Conservation (phyloP, 179 eudicot species). For the Actinidia chinensis region DNA sequence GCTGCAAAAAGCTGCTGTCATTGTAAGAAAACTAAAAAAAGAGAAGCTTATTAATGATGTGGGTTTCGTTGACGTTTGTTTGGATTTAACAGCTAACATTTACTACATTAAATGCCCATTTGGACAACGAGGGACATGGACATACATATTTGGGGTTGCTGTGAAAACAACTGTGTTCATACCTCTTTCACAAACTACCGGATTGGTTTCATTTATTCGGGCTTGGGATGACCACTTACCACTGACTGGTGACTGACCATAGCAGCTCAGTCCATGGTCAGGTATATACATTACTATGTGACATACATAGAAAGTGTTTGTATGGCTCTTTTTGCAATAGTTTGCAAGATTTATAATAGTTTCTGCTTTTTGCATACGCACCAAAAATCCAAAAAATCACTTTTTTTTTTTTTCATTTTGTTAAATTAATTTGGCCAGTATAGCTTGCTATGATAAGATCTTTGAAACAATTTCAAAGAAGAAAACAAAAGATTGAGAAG, state of each 20-base stretch:
- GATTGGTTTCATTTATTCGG: slow-evolving; percentile 87
- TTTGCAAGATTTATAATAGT: background rate
- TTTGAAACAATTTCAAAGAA: too few relatives aligned
- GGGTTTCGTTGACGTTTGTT: background rate
- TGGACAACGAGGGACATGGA: slow-evolving; percentile 97
- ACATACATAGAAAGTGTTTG: background rate
- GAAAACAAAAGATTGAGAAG: too few relatives aligned
- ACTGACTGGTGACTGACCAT: slow-evolving; percentile 89
- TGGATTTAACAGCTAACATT: slow-evolving; percentile 57
- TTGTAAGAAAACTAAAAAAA: too few relatives aligned
- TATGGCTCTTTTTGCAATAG: background rate
- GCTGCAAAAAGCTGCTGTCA: too few relatives aligned
- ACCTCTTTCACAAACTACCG: slow-evolving; percentile 83
- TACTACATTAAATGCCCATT: slow-evolving; percentile 76
- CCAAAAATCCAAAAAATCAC: background rate
- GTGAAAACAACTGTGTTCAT: slow-evolving; percentile 92
- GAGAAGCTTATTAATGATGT: background rate
- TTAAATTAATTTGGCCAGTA: background rate
- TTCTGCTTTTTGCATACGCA: too few relatives aligned
- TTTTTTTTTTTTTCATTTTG: background rate
- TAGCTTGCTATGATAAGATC: too few relatives aligned
- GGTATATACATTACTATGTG: slow-evolving; percentile 32
- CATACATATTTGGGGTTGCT: slow-evolving; percentile 88
- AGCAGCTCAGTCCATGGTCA: slow-evolving; percentile 75
- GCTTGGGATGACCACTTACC: slow-evolving; percentile 83